A percentile compares a stretch with the other conserved stretches of the same genome.
Evolutionary conservation across 139 green algal genomes (phyloP).

Genomic region (Mesotaenium endlicherianum): DNA sequence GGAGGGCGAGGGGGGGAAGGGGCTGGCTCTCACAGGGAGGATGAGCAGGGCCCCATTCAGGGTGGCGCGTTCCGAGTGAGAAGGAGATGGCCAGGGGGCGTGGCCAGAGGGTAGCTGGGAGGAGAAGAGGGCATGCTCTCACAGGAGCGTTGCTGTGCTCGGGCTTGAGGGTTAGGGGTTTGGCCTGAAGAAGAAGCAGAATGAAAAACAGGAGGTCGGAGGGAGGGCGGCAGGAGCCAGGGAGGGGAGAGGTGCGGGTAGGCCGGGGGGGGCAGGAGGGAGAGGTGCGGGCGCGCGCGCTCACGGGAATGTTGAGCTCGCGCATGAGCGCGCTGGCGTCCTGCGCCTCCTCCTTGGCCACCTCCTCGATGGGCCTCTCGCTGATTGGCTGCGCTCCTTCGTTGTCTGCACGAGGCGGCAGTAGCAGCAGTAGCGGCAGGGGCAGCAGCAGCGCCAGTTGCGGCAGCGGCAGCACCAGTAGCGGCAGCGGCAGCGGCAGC

Average conservation of each 20-base stretch:
- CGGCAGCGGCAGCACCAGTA: not conserved
- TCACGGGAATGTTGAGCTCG: slow-evolving; percentile 14
- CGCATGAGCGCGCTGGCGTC: not conserved
- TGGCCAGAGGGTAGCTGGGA: too few species aligned
- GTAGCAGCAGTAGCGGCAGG: not conserved
- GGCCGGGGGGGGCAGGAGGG: not conserved
- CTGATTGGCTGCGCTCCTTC: not conserved
- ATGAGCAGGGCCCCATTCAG: too few species aligned
- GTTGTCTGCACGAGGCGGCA: not conserved
- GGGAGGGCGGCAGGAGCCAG: not conserved
- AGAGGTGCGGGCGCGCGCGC: not conserved
- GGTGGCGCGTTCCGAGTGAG: too few species aligned
- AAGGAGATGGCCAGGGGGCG: too few species aligned
- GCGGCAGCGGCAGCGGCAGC: too few species aligned
- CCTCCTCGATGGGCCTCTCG: not conserved
- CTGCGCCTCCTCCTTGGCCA: slow-evolving; percentile 8
- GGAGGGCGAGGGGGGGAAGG: too few species aligned
- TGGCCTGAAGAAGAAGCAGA: not conserved
- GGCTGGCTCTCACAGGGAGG: too few species aligned
- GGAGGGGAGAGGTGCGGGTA: not conserved
- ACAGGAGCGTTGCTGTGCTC: too few species aligned
- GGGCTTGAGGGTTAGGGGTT: not conserved
- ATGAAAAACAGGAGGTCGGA: too few species aligned
- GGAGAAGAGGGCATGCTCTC: too few species aligned
- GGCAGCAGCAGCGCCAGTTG: not conserved